A percentile compares a stretch with the other conserved stretches of the same genome.
Evolutionary conservation across 1,284 basidiomycete genomes (phyloP).

Genomic region (Paramarasmius palmivorus): DNA sequence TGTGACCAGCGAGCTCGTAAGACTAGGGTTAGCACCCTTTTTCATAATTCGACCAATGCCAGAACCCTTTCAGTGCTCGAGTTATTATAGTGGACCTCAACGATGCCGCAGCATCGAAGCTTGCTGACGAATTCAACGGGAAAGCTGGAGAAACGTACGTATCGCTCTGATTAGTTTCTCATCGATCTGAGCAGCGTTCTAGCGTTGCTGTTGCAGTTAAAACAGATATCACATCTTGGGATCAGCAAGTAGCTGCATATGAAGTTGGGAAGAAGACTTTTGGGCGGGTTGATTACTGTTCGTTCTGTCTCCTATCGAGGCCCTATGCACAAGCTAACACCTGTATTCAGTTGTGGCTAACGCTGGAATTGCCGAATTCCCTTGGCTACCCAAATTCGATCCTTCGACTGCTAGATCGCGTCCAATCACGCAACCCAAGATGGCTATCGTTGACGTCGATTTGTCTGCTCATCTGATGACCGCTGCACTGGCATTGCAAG

Average conservation of each 20-base stretch:
- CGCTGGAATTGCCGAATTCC: slow-evolving; percentile 20
- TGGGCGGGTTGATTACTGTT: slow-evolving; percentile 21
- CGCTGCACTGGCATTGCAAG: slow-evolving; percentile 21
- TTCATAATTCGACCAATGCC: neutral
- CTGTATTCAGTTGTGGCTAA: slow-evolving; percentile 20
- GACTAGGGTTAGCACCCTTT: slow-evolving; percentile 3
- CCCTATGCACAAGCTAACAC: neutral
- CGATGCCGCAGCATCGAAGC: slow-evolving; percentile 13
- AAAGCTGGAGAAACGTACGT: slow-evolving; percentile 18
- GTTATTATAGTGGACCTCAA: slow-evolving; percentile 21
- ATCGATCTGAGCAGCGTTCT: neutral
- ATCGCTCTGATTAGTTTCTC: neutral
- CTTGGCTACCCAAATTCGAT: slow-evolving; percentile 21
- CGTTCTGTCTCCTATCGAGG: neutral
- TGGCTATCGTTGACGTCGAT: slow-evolving; percentile 15
- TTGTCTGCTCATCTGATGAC: slow-evolving; percentile 21
- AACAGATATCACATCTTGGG: slow-evolving; percentile 19
- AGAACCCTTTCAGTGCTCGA: slow-evolving; percentile 10
- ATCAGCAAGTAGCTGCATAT: slow-evolving; percentile 20
- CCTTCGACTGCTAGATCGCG: slow-evolving; percentile 13
- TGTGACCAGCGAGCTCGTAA: slow-evolving; percentile 6
- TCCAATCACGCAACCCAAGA: slow-evolving; percentile 18
- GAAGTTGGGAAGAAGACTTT: slow-evolving; percentile 18
- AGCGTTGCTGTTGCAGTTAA: slow-evolving; percentile 20
- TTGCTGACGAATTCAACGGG: slow-evolving; percentile 19